Conservation (phyloP, 306 rosid species). For the Hippophae gyantsensis region DNA sequence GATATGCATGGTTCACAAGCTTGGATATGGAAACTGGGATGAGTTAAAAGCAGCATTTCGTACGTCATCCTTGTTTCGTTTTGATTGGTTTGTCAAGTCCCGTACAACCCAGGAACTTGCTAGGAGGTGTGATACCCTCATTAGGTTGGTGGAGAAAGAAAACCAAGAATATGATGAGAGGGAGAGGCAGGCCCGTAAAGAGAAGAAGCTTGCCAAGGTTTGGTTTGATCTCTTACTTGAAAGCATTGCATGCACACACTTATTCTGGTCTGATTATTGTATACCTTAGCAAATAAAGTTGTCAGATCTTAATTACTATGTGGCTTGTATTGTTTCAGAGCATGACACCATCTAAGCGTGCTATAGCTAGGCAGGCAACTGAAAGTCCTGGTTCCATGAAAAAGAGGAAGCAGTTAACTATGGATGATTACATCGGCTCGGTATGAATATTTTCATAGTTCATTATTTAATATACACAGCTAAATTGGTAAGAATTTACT, state of each 20-base stretch:
- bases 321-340: conserved; percentile 39
- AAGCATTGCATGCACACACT: background rate
- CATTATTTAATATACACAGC: conserved; percentile 1
- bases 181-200: conserved; percentile 98
- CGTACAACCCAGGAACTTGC: conserved; percentile 98
- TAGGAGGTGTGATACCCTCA: conserved; percentile 93
- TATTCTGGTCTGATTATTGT: background rate
- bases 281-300: background rate
- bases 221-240: conserved; percentile 3
- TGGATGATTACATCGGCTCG: conserved; percentile 65
- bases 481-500: background rate
- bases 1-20: conserved; percentile 99
- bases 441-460: conserved; percentile 27
- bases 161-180: conserved; percentile 93
- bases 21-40: conserved; percentile 99
- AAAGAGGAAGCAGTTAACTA: conserved; percentile 80
- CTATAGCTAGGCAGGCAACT: conserved; percentile 49
- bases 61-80: conserved; percentile 92
- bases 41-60: conserved; percentile 96
- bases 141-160: conserved; percentile 94
- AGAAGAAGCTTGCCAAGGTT: conserved; percentile 99
- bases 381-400: conserved; percentile 57
- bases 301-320: background rate
- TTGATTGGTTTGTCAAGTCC: conserved; percentile 98
- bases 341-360: conserved; percentile 81